These are phyloP conservation scores for Orobanche coerulescens DNA, from an alignment of 257 asterid genomes.

Conservation along the genomic window DNA sequence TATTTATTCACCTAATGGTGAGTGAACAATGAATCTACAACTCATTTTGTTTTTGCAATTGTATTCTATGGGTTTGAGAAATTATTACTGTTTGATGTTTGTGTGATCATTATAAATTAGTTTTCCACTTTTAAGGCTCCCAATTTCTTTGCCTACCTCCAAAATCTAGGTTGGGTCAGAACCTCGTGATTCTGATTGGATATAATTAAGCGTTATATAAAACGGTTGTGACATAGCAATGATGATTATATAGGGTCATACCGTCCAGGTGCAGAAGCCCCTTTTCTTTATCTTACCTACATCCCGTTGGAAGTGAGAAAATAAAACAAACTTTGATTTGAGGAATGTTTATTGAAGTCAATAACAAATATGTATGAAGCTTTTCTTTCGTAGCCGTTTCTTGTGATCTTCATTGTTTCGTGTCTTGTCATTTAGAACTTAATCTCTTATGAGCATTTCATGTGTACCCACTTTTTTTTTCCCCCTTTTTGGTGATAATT, in stretches of 20 bases:
- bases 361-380: background rate
- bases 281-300: background rate
- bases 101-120: conserved; percentile 3
- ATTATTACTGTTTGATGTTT: background rate
- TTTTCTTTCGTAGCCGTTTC: background rate
- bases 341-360: background rate
- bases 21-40: conserved; percentile 13
- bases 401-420: conserved; percentile 1
- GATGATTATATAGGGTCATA: background rate
- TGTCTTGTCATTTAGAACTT: background rate
- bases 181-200: background rate
- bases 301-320: background rate
- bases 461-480: background rate
- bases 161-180: background rate
- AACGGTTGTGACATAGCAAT: background rate
- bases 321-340: background rate
- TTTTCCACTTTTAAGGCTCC: background rate
- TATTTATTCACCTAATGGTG: conserved; percentile 81
- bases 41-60: background rate
- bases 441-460: background rate
- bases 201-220: background rate
- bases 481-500: background rate
- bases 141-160: background rate
- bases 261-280: background rate
- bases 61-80: background rate